Base-by-base conservation (phyloP, 352 stramenopile genomes). In the Globisporangium takayamanum region DNA sequence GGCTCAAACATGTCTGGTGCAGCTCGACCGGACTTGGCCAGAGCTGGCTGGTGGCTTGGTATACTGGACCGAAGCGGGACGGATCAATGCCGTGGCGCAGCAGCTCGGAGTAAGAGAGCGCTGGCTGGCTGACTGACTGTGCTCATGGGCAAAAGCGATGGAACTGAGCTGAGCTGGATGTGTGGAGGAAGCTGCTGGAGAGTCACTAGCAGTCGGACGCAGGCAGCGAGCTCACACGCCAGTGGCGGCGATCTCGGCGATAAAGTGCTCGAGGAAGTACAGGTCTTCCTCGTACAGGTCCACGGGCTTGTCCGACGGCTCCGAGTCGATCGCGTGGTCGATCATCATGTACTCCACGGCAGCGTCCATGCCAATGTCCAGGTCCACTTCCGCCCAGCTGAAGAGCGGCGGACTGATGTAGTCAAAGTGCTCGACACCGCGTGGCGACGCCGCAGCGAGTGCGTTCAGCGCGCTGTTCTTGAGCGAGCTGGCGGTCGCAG, bases 241-340 rank as follows among this genome's bases (percentile, higher is more conserved):
- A n/a, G 50, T 64, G 45, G 62, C 69, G 50, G 76, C 80, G 68
- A 90, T 90, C 72, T 89, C 80, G 55, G 74, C 72, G 62, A 90
- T 88, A 48, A 90, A 90, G 68, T 88, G 78, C 63, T 90, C 80
- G 41, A 90, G 72, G 57, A 90, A 90, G 69, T 84, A 90, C 10
- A 90, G 62, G 33, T 90, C 80, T 55, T 87, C 80, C 53, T 90
- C 80, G 57, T 87, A 90, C 50, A 90, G 66, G 44, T 88, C 80
- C 47, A 90, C 76, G 4, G 80, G 80, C 58, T 76, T 84, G 66
- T 88, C 72, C 30, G 75, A 88, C 48, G 80, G 80, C 67, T 90
- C 80, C 62, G 87, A 78, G 58, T 88, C 80, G 57, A 90, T 88
- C 60, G 76, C 74, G 33, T 69, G 70, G 61, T 88, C 80, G 53